Base-by-base conservation (phyloP, 495 filamentous ascomycete genomes). In the Neohortaea acidophila region DNA sequence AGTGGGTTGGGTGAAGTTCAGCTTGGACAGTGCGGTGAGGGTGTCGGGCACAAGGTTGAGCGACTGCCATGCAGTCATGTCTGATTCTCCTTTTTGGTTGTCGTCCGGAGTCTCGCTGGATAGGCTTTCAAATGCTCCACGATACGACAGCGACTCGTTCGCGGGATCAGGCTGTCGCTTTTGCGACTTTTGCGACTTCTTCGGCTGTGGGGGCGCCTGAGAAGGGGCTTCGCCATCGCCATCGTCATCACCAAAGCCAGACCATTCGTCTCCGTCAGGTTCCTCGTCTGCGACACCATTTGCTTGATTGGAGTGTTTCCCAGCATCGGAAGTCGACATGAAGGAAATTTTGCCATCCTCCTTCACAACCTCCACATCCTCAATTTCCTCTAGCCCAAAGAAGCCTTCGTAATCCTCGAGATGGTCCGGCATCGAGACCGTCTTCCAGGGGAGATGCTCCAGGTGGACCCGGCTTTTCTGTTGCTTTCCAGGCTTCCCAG, bases 391-490 rank as follows among this genome's bases (percentile, higher is more conserved):
- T 26, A 97, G 56, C 0, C 89, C 87, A 58, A 75, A 92, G 58
- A 97, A 94, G 0, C 91, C 89, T 46, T 84, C 83, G n/a, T 80
- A 81, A 65, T 96, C 81, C 28, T 89, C 81, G 44, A 93, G 67
- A 47, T 77, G 75, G 54, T 93, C 84, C 4, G 86, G 86, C 37
- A 94, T 66, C 17, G 74, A 56, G 12, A 94, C 84, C 41, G 76
- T 69, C 46, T 75, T 75, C 89, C 89, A 97, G 60, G 65, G 62
- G 21, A 96, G 66, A 13, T 76, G 68, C 46, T 89, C 74, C 3
- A 39, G 33, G 6, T 12, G 10, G 12, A 28, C 13, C 22, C 26
- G 10, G 18, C 13, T 20, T 12, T 34, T 36, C 11, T 10, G 29
- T 14, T 23, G 10, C 8, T 25, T 25, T 30, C 11, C 17, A 4